A percentile compares a stretch with the other conserved stretches of the same genome.
These are phyloP conservation scores for Clavispora santaluciae DNA, from an alignment of 805 yeast species.

Conservation along the genomic window DNA sequence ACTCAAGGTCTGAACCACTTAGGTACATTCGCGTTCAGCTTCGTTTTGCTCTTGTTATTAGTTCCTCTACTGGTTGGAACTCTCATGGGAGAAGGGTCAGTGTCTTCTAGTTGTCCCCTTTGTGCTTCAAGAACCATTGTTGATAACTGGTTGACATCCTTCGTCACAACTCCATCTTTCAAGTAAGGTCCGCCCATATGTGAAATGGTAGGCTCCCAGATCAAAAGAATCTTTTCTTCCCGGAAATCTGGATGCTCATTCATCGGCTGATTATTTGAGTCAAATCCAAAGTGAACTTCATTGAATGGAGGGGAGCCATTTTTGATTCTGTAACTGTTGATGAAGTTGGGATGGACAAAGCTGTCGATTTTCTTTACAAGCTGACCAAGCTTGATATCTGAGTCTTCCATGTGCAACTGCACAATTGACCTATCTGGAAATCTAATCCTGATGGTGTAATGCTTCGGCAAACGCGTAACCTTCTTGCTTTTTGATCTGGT, in stretches of 20 bases:
- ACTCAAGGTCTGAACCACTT: slow-evolving; percentile 14
- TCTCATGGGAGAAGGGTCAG: slow-evolving; percentile 2
- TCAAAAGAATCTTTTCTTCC: slow-evolving; percentile 26
- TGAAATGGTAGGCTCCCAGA: slow-evolving; percentile 28
- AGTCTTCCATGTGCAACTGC: slow-evolving; percentile 29
- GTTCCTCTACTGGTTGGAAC: not conserved
- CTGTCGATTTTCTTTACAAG: slow-evolving; percentile 33
- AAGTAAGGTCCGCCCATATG: slow-evolving; percentile 24
- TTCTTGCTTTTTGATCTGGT: slow-evolving; percentile 14
- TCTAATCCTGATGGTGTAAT: slow-evolving; percentile 29
- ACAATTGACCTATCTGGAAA: slow-evolving; percentile 37
- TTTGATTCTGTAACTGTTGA: slow-evolving; percentile 28
- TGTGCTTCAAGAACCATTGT: slow-evolving; percentile 30
- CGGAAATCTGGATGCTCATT: slow-evolving; percentile 27
- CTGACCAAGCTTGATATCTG: slow-evolving; percentile 29
- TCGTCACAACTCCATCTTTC: slow-evolving; percentile 17
- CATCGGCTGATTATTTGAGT: slow-evolving; percentile 21
- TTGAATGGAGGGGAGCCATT: slow-evolving; percentile 37
- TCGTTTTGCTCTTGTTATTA: not conserved
- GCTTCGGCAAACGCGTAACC: slow-evolving; percentile 15
- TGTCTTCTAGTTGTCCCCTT: slow-evolving; percentile 31
- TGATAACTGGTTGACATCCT: slow-evolving; percentile 28
- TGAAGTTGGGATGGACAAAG: slow-evolving; percentile 22
- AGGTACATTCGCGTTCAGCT: slow-evolving; percentile 10
- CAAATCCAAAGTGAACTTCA: slow-evolving; percentile 23